Base-by-base conservation (phyloP, 768 basidiomycete genomes). In the Suillus americanus region DNA sequence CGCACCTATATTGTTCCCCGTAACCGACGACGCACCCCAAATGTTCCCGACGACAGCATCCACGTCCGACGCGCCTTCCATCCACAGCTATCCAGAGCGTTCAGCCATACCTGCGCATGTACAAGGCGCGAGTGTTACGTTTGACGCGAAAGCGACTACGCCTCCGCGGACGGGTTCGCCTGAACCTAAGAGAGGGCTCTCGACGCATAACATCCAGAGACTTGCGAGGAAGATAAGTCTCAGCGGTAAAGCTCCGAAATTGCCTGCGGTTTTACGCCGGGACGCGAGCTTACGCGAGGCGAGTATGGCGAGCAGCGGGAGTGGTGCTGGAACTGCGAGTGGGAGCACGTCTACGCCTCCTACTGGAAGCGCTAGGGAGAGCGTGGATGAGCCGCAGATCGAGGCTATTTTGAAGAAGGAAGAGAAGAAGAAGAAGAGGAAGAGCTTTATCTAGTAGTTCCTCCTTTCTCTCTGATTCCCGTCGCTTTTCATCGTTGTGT, bases 141-240 rank as follows among this genome's bases (percentile, higher is more conserved):
- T 94, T 74, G 88, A 86, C 65, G 78, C 82, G 18, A 81, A 79
- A 57, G 78, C 83, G 54, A 79, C 69, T 48, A 82, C 86, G 5
- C 88, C 89, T n/a, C 80, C 85, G 3, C 87, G 91, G 37, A 83
- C 83, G 43, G 86, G 85, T n/a, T 90, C 91, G 8, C 90, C 92
- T 6, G 90, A 92, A 70, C 84, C 83, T 67, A 70, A 86, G 86
- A 40, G 92, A 92, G 79, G 82, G 23, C 92, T 91, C 64, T 88
- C 91, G 10, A 90, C 91, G 33, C 92, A 95, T 73, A 94, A 94
- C 71, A 91, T 95, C 81, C 91, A 92, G 73, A 84, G 91, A 20
- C 72, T 94, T 43, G 92, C 91, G 18, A 81, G 91, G 65, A 81
- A 86, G 66, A 88, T 94, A 62, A 92, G 91, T 12, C 75, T 91